Base-by-base conservation (phyloP, 2,329 filamentous ascomycete genomes). In the Sporothrix schenckii region DNA sequence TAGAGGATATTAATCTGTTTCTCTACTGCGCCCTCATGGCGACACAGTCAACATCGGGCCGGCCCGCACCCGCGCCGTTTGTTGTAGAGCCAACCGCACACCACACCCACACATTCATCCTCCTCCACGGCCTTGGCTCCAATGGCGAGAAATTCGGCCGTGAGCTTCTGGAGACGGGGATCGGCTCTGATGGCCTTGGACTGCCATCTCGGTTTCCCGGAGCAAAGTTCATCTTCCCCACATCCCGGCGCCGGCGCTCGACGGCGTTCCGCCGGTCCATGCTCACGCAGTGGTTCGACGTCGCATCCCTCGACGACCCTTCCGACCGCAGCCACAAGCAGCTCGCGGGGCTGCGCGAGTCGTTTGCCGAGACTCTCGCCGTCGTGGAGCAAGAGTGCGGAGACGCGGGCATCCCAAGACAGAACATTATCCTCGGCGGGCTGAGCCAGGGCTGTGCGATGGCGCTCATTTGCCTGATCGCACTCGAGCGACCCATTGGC, bases 251-350 rank as follows among this genome's bases (percentile, higher is more conserved):
- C 16, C 79, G 83, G 0, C 81, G 83, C 10, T 81, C 84, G 0
- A 79, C 76, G 0, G 77, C 79, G 3, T 81, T 84, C 58, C 80
- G 82, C 3, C 79, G 81, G 2, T 77, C 79, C 0, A 76, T 78
- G 13, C 80, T 86, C 50, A 81, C 82, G 10, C 83, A 85, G 74
- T 87, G 85, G 84, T 86, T 85, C 72, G 81, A 87, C 73, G 79
- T 82, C 11, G 82, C 79, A 21, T 79, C 78, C 1, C 75, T 84
- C 0, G 72, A 78, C 0, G 77, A 83, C 50, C 83, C 80, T 0
- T 77, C 77, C 0, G 74, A 80, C n/a, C 78, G 80, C 52, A 77
- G 78, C 58, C 77, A 85, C 5, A 72, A 80, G 11, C 83, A 86
- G 75, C 58, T 83, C 0, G 75, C 81, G 3, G 84, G 85, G 0